These are phyloP conservation scores for Anthracocystis walkeri DNA, from an alignment of 1,284 basidiomycete species.

Conservation along the genomic window DNA sequence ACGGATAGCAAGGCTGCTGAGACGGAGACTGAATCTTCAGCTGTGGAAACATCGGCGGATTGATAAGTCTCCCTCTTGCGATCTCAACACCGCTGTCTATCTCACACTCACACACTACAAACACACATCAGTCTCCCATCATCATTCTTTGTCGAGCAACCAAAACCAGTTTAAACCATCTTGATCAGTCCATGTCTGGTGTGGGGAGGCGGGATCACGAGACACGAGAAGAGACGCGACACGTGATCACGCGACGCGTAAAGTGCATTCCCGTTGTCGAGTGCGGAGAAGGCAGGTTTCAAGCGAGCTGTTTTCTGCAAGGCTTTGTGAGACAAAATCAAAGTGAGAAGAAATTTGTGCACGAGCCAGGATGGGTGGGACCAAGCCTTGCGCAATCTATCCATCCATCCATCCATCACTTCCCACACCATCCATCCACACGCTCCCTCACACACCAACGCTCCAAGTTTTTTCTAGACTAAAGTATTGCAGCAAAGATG, in stretches of 20 bases:
- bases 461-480: not conserved
- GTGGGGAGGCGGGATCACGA: too few relatives aligned
- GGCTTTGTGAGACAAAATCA: not conserved
- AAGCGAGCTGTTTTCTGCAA: not conserved
- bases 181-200: too few relatives aligned
- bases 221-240: slow-evolving; percentile 5
- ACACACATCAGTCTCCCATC: too few relatives aligned
- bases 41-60: too few relatives aligned
- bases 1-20: too few relatives aligned
- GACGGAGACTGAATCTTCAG: too few relatives aligned
- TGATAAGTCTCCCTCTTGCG: too few relatives aligned
- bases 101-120: too few relatives aligned
- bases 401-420: slow-evolving; percentile 1
- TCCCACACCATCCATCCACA: not conserved
- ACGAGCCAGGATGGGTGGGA: slow-evolving; percentile 10
- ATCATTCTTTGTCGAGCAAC: too few relatives aligned
- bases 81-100: too few relatives aligned
- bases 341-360: not conserved
- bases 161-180: too few relatives aligned
- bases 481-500: not conserved
- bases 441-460: not conserved
- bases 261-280: not conserved
- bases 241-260: slow-evolving; percentile 16
- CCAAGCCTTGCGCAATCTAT: not conserved
- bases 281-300: not conserved